phyloP scores from a whole-genome alignment of 495 filamentous ascomycete genomes.

The Neurospora intermedia region DNA sequence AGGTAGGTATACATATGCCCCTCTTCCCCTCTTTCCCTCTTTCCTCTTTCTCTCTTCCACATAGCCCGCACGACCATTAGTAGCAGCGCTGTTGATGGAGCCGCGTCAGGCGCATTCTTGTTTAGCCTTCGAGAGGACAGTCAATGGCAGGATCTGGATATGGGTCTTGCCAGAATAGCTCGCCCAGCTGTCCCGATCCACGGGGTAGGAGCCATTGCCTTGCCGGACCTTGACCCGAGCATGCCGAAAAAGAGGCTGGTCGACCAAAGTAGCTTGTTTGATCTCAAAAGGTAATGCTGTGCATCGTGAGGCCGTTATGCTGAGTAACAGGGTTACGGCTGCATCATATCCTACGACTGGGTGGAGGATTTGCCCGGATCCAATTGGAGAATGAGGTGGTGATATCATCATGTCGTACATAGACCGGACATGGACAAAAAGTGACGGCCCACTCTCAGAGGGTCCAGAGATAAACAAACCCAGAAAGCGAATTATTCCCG shows the following conservation, averaged over 20 bases:
- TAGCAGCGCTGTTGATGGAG: background rate
- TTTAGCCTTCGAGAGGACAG: background rate
- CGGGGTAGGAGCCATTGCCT: background rate
- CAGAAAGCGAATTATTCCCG: background rate
- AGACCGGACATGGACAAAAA: background rate
- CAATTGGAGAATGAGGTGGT: background rate
- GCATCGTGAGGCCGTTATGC: background rate
- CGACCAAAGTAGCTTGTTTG: background rate
- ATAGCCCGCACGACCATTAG: background rate
- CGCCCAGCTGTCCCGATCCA: background rate
- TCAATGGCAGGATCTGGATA: background rate
- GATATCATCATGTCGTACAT: background rate
- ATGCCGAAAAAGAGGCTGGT: background rate
- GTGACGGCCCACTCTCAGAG: background rate
- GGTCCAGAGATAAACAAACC: background rate
- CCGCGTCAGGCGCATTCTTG: background rate
- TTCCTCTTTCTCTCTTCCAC: background rate
- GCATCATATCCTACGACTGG: background rate
- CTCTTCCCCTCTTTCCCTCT: background rate
- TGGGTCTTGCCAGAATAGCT: background rate
- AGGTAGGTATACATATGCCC: background rate
- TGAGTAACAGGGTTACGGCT: background rate
- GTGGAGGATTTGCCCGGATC: background rate
- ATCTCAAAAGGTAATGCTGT: background rate
- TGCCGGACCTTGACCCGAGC: background rate